Evolutionary conservation across 73 alveolate species (phyloP), one percentile per base, ranked within the genome.

Genomic region (Tetrahymena thermophila): DNA sequence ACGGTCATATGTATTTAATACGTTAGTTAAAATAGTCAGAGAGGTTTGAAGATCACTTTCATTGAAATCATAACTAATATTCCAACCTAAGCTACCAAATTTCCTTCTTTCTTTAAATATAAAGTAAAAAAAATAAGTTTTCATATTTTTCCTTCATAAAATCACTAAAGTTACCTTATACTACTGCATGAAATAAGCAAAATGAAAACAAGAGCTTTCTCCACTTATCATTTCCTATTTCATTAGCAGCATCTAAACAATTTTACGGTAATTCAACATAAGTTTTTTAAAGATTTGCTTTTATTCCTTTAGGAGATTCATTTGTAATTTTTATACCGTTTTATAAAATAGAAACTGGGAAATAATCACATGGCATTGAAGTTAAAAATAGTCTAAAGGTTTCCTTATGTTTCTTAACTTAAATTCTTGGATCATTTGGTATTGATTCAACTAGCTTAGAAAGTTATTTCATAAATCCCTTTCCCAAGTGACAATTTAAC

Each of bases 401-500:
- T 85, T 98, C 97, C 94, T 99, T 95, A 40, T 85, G 44, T 50
- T 98, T 99, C 10, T 96, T 96, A 50, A 97, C 98, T 50, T 93
- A 85, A 35, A 84, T 43, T 28, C 94, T 83, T 6, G 96, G 98
- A 71, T 71, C 89, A 31, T 71, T 71, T 0, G 89, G 89, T 28
- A 71, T 71, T 97, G 85, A 95, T 44, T 99, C 99, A 94, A 98
- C 98, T 42, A 98, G 97, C 85, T 98, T 97, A 83, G 99, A 99
- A 56, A 99, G 98, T 85, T 97, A 96, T 0, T 99, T 99, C 99
- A 99, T 99, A 98, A 99, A 99, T 55, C 99, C 96, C 94, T 99
- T 99, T 94, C 98, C 99, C 40, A 99, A 96, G 96, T 99, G 99
- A 94, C 99, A 99, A 94, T 99, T 99, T 97, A 99, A 99, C 85